Percentiles rank a stretch among this genome's conserved stretches.
These are phyloP conservation scores for Nyssa sinensis DNA, from an alignment of 148 eudicot species.

Conservation along the genomic window DNA sequence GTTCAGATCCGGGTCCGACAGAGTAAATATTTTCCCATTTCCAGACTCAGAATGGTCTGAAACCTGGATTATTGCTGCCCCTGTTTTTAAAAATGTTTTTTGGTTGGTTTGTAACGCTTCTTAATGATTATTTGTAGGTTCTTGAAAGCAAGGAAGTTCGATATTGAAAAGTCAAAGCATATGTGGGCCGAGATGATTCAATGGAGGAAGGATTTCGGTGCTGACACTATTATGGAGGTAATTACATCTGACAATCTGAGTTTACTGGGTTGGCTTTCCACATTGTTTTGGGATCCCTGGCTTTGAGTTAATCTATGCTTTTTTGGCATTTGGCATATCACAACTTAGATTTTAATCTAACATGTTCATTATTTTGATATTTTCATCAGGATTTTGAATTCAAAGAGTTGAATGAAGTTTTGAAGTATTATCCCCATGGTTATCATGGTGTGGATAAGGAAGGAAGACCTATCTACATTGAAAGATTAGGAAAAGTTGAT, in stretches of 20 bases:
- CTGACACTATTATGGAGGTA: conserved; percentile 61
- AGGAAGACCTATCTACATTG: conserved; percentile 93
- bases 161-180: conserved; percentile 61
- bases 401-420: conserved; percentile 67
- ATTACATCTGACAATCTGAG: not conserved
- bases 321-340: not conserved
- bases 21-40: no score
- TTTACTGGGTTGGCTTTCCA: not conserved
- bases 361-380: conserved; percentile 3
- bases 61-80: no score
- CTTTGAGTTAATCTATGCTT: not conserved
- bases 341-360: not conserved
- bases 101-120: not conserved
- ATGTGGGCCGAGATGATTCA: conserved; percentile 82
- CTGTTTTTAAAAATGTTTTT: no score
- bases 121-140: conserved; percentile 38
- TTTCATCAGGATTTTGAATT: conserved; percentile 76
- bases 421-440: conserved; percentile 91
- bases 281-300: not conserved
- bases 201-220: conserved; percentile 74
- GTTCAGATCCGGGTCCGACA: no score
- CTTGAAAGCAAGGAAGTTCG: conserved; percentile 69
- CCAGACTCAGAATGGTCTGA: no score
- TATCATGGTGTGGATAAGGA: conserved; percentile 94
- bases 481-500: conserved; percentile 91